Conservation (phyloP, 163 green algal species). For the Scenedesmus sp. region DNA sequence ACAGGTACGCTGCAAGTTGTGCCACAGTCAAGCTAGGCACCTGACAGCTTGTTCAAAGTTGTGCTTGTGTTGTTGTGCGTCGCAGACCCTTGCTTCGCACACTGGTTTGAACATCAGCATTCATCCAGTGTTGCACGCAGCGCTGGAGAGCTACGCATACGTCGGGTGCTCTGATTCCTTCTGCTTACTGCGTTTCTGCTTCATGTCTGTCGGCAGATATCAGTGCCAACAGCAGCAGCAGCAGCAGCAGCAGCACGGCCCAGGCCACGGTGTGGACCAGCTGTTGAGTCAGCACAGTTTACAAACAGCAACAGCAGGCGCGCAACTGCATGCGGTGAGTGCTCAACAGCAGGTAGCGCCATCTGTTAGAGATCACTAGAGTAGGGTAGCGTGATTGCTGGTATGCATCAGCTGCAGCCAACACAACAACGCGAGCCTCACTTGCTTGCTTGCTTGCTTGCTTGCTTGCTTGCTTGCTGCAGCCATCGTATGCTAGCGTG, state of each 20-base stretch:
- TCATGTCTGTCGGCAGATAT: not conserved
- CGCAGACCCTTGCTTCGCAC: not conserved
- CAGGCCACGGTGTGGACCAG: not conserved
- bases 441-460: too few relatives aligned
- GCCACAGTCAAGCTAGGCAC: too few relatives aligned
- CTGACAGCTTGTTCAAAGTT: not conserved
- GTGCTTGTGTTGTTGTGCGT: not conserved
- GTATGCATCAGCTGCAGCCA: not conserved
- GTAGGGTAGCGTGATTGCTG: not conserved
- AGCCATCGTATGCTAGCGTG: not conserved
- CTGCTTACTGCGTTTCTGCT: not conserved
- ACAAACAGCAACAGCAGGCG: not conserved
- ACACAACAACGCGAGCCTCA: too few relatives aligned
- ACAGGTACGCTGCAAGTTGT: not conserved
- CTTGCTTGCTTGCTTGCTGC: not conserved
- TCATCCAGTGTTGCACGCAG: not conserved
- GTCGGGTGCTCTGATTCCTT: not conserved
- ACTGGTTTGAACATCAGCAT: not conserved
- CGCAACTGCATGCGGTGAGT: conserved; percentile 3
- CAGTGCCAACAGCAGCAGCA: conserved; percentile 1
- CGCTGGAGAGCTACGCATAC: too few relatives aligned
- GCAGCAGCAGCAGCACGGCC: conserved; percentile 3
- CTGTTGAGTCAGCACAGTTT: conserved; percentile 30
- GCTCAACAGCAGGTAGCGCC: not conserved
- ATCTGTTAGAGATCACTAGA: too few relatives aligned